Conservation (phyloP, 1,284 basidiomycete species). For the Pseudozyma sp. region DNA sequence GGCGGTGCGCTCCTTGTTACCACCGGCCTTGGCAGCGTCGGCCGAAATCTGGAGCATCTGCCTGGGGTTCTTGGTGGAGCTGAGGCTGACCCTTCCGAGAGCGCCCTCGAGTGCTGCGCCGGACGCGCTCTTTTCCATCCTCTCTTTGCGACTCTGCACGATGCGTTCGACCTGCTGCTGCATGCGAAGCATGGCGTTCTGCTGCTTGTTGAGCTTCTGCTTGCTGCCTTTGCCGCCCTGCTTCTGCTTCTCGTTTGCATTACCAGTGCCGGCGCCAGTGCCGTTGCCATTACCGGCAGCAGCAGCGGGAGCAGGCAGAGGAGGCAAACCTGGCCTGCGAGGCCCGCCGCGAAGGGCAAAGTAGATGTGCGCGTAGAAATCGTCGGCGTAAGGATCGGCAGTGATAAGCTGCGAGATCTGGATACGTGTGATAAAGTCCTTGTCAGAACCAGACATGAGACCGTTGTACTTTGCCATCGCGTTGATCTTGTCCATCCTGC, state of each 20-base stretch:
- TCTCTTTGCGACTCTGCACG: conserved; percentile 87
- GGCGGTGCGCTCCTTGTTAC: conserved; percentile 19
- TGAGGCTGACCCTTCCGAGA: conserved; percentile 89
- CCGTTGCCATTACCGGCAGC: conserved; percentile 5
- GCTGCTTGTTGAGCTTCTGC: conserved; percentile 71
- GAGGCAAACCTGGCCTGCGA: conserved; percentile 31
- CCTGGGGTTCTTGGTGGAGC: conserved; percentile 91
- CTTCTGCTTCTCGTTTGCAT: conserved; percentile 22
- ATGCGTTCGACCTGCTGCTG: conserved; percentile 96
- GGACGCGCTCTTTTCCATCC: conserved; percentile 63
- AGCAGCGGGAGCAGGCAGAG: conserved; percentile 21
- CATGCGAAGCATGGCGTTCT: conserved; percentile 96
- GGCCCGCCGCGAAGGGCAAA: conserved; percentile 80
- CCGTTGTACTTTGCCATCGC: conserved; percentile 92
- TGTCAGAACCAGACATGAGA: conserved; percentile 98
- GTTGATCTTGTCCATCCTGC: conserved; percentile 65
- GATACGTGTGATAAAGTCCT: conserved; percentile 99
- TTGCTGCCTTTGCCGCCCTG: conserved; percentile 52
- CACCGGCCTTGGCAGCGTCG: conserved; percentile 31
- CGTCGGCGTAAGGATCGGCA: conserved; percentile 91
- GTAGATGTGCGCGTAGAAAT: conserved; percentile 98
- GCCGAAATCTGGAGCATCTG: conserved; percentile 89
- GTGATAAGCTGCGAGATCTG: conserved; percentile 94
- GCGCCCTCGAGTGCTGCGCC: conserved; percentile 82
- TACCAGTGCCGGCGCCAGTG: conserved; percentile 6